Conservation (phyloP, 805 yeast species). For the Kuraishia ogatae region DNA sequence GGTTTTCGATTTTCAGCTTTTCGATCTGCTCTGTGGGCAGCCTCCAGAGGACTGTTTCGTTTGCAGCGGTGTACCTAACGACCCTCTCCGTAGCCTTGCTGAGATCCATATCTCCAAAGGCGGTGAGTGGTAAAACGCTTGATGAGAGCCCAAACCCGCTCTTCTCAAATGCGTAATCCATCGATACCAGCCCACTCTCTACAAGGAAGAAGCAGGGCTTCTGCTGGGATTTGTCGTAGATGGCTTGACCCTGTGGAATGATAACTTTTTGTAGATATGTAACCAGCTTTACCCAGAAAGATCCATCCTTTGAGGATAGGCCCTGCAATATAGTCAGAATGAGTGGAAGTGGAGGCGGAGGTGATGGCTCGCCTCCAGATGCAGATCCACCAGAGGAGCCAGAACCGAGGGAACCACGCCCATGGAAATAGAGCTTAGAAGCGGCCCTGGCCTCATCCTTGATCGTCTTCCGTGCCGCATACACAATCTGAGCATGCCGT, state of each 20-base stretch:
- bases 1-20: conserved; percentile 38
- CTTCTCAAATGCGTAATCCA: conserved; percentile 32
- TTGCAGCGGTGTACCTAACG: conserved; percentile 33
- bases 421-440: conserved; percentile 6
- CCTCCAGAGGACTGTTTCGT: conserved; percentile 61
- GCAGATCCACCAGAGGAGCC: not conserved
- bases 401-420: conserved; percentile 5
- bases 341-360: conserved; percentile 46
- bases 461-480: conserved; percentile 40
- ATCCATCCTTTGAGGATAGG: conserved; percentile 35
- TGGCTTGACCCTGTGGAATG: conserved; percentile 34
- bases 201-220: conserved; percentile 47
- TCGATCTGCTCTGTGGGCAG: conserved; percentile 38
- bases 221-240: conserved; percentile 35
- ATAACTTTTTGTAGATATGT: conserved; percentile 45
- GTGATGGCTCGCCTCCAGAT: not conserved
- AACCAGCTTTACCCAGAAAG: conserved; percentile 59
- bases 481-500: conserved; percentile 40
- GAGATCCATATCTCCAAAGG: conserved; percentile 54
- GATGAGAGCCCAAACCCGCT: conserved; percentile 16
- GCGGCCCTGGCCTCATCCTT: conserved; percentile 25
- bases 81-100: conserved; percentile 27
- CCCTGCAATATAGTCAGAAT: conserved; percentile 59
- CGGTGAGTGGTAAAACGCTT: conserved; percentile 62
- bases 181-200: conserved; percentile 44